Base-by-base conservation (phyloP, 192 early-diverging fungal species). In the Entomortierella parvispora region DNA sequence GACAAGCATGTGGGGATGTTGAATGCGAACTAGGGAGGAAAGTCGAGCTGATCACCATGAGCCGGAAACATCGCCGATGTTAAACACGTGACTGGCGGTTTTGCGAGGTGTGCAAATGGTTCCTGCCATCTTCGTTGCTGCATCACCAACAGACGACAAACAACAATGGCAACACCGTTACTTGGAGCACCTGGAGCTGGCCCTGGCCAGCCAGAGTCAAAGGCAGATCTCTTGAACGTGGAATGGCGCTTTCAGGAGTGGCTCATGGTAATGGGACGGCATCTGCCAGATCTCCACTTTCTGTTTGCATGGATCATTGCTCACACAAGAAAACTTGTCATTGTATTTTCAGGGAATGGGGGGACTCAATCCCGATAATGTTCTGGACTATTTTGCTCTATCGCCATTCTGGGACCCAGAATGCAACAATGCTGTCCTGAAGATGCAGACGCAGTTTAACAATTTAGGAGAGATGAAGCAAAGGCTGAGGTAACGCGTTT, bases 401-500 rank as follows among this genome's bases (percentile, higher is more conserved):
- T 94, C 93, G 20, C 91, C 93, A 4, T 94, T 94, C 79, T 94
- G 93, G 91, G 93, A 94, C 65, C 74, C 87, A 15, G 83, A 88
- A 25, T 89, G 91, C 81, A 94, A 93, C 70, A 94, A 94, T 65
- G 89, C 89, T 2, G 83, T 88, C n/a, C 70, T 94, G 4, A 81
- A 84, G 60, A 94, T 94, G 93, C 93, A 94, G 61, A 94, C 91
- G 32, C 90, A 91, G 71, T 92, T 87, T 80, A 94, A 92, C 59
- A 91, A 90, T 37, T 66, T 94, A 26, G 64, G 86, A 60, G 69
- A 71, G 59, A 70, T 81, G 71, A 87, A 74, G 61, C 78, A 66
- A 68, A 69, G 45, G 43, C 81, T 75, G 56, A 86, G 80, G 85
- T 82, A 58, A 29, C 58, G 37, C 45, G 59, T 69, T 33, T 2